Conservation (phyloP, 192 early-diverging fungal species). For the Coemansia umbellata region DNA sequence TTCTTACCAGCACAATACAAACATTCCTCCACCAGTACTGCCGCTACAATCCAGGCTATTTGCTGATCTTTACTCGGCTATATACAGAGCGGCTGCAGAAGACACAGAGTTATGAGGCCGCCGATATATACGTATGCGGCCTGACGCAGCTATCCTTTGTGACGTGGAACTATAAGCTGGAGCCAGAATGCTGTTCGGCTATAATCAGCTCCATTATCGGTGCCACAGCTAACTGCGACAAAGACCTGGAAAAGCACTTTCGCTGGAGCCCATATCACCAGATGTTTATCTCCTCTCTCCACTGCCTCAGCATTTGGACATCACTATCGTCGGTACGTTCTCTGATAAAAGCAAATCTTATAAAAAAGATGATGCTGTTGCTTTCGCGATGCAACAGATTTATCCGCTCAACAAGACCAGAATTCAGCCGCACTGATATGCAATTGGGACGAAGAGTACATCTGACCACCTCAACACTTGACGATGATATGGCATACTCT, state of each 20-base stretch:
- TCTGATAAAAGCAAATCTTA: not conserved
- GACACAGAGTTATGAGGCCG: conserved; percentile 15
- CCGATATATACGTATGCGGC: conserved; percentile 25
- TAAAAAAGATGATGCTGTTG: conserved; percentile 10
- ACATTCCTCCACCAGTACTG: conserved; percentile 37
- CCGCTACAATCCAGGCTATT: conserved; percentile 21
- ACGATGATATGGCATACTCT: not conserved
- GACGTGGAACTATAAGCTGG: conserved; percentile 16
- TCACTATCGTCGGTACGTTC: conserved; percentile 4
- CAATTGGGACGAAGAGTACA: conserved; percentile 18
- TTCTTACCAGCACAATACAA: conserved; percentile 17
- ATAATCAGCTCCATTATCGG: conserved; percentile 11
- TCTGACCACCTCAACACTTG: conserved; percentile 12
- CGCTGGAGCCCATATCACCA: conserved; percentile 44
- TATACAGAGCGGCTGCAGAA: conserved; percentile 18
- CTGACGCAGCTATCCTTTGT: conserved; percentile 23
- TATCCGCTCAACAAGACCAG: not conserved
- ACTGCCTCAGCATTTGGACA: conserved; percentile 35
- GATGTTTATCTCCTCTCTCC: conserved; percentile 38
- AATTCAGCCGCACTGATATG: not conserved
- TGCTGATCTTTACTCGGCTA: conserved; percentile 18
- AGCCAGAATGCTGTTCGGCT: not conserved
- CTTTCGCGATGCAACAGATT: conserved; percentile 30
- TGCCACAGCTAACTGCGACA: conserved; percentile 25
- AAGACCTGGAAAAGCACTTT: conserved; percentile 11